A percentile compares a stretch with the other conserved stretches of the same genome.
Conservation (phyloP, 768 basidiomycete genomes). For the Pulveroboletus ravenelii region DNA sequence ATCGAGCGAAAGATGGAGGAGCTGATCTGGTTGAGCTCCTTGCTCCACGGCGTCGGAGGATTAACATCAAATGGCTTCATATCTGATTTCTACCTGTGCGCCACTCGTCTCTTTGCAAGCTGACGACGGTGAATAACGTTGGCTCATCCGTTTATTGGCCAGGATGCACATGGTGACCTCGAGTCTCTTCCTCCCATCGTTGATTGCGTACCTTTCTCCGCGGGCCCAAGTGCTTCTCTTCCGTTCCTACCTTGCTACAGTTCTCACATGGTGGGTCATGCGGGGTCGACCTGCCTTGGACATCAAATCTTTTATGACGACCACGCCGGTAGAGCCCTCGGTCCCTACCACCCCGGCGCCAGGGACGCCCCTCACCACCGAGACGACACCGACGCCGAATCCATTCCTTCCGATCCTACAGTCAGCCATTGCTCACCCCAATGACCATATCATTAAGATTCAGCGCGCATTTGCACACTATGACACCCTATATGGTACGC, state of each 20-base stretch:
- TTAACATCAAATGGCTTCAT: constrained; percentile 46
- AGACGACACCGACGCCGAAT: constrained; percentile 28
- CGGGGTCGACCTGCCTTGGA: constrained; percentile 29
- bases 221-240: constrained; percentile 24
- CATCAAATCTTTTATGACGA: constrained; percentile 29
- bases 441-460: constrained; percentile 31
- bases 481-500: constrained; percentile 27
- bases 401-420: constrained; percentile 39
- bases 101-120: background rate
- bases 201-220: constrained; percentile 15
- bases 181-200: constrained; percentile 24
- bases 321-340: constrained; percentile 19
- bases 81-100: constrained; percentile 49
- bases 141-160: background rate
- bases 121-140: background rate
- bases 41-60: constrained; percentile 57
- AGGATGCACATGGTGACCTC: constrained; percentile 32
- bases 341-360: background rate
- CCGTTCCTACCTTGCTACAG: constrained; percentile 24
- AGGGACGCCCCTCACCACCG: constrained; percentile 5
- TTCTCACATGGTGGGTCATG: constrained; percentile 27
- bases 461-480: constrained; percentile 34
- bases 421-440: constrained; percentile 32
- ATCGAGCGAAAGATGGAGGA: constrained; percentile 60
- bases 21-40: constrained; percentile 48